Base-by-base conservation (phyloP, 2,329 filamentous ascomycete genomes). In the Cryphonectria parasitica region DNA sequence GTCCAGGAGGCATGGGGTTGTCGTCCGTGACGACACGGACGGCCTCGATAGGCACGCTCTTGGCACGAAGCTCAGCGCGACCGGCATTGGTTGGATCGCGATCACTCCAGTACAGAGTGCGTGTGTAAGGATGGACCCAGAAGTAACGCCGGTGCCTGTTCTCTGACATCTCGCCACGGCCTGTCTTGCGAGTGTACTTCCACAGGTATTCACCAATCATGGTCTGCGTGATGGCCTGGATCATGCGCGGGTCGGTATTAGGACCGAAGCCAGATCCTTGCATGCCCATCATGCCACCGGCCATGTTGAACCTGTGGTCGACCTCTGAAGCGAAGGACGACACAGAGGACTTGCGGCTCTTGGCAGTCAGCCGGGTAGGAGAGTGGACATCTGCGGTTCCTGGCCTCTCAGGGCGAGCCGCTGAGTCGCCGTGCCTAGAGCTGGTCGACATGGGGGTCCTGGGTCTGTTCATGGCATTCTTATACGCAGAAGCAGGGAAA, bases 131-230 rank as follows among this genome's bases (percentile, higher is more conserved):
- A 79, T 99, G 96, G 31, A 99, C 93, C 96, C 96, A 99, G 87
- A 99, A 99, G 85, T 98, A 99, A 43, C 96, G 91, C 73, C 93
- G 90, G 81, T 99, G 96, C 67, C 96, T 89, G 69, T 95, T 97
- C 75, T 91, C 92, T 0, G 95, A 98, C 82, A 97, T 90, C 73
- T 94, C 92, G 68, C 90, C 92, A 34, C 95, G 91, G n/a, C 94
- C 95, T 71, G 95, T 87, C 83, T 96, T 97, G 77, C 96, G 92
- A 0, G 96, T 99, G 82, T 99, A 99, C 80, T 99, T 99, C 96
- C 96, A 99, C 56, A 99, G 86, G 80, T 95, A 98, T 80, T 99
- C 96, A 69, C 96, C 96, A 78, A 99, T 98, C 96, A 99, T 99
- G 25, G 96, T 98, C 81, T 99, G 95, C 2, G 96, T 99, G 74